A percentile compares a stretch with the other conserved stretches of the same genome.
Conservation (phyloP, 2,329 filamentous ascomycete species). For the Aspergillus pseudoviridinutans region DNA sequence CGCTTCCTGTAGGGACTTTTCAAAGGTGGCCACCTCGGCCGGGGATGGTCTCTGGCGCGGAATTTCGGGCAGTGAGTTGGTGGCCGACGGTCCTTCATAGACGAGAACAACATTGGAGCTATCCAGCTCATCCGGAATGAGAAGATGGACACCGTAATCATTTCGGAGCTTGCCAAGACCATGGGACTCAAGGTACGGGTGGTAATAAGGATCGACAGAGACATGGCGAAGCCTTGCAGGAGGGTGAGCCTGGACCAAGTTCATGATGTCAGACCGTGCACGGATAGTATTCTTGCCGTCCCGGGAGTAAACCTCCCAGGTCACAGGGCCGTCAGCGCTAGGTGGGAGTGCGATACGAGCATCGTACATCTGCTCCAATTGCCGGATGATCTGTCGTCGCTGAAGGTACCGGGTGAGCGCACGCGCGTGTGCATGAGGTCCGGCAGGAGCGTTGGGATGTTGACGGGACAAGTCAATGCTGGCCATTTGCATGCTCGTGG, state of each 20-base stretch:
- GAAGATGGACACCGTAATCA: conserved; percentile 45
- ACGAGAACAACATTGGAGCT: conserved; percentile 46
- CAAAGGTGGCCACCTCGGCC: conserved; percentile 53
- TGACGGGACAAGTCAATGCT: conserved; percentile 78
- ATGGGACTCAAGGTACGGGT: conserved; percentile 43
- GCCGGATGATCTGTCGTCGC: conserved; percentile 74
- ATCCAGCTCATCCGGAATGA: conserved; percentile 45
- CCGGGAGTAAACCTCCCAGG: conserved; percentile 84
- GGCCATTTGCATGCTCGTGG: conserved; percentile 78
- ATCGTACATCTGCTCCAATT: conserved; percentile 74
- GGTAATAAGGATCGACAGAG: conserved; percentile 48
- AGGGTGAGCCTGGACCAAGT: conserved; percentile 47
- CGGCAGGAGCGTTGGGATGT: conserved; percentile 68
- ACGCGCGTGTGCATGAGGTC: conserved; percentile 73
- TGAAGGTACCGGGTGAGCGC: conserved; percentile 85
- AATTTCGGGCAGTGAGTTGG: conserved; percentile 49
- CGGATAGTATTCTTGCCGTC: conserved; percentile 70
- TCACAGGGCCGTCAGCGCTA: conserved; percentile 61
- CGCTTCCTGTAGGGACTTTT: conserved; percentile 56
- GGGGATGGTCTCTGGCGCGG: conserved; percentile 54
- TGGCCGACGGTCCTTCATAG: conserved; percentile 44
- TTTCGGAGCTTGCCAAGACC: conserved; percentile 36
- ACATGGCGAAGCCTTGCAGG: conserved; percentile 43
- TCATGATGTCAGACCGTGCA: conserved; percentile 48
- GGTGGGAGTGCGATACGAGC: conserved; percentile 83